Evolutionary conservation across 371 early-diverging fungal genomes (phyloP).

Genomic region (Haplosporangium sp.): DNA sequence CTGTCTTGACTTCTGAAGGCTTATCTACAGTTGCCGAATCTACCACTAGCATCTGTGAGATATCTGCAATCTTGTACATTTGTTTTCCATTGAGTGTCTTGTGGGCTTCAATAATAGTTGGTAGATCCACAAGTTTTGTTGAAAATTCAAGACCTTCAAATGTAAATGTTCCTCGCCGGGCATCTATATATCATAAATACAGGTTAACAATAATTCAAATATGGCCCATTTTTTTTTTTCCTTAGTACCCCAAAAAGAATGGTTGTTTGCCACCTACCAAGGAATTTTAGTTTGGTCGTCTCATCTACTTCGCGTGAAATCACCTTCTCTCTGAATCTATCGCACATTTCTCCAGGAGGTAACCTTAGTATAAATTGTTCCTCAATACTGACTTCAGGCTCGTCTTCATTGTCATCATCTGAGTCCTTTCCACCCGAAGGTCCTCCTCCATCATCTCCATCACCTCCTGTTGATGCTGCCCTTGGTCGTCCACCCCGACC

Average conservation of each 20-base stretch:
- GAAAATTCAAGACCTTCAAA: constrained; percentile 71
- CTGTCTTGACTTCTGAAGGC: constrained; percentile 6
- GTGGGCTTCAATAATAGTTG: constrained; percentile 97
- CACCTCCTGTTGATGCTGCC: background rate
- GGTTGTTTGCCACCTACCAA: constrained; percentile 58
- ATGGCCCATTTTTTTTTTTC: background rate
- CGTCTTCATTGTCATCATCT: constrained; percentile 68
- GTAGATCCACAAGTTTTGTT: constrained; percentile 90
- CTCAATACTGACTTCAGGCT: constrained; percentile 74
- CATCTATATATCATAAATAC: constrained; percentile 60
- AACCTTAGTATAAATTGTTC: constrained; percentile 88
- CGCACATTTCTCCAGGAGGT: constrained; percentile 71
- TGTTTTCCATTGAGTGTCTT: constrained; percentile 96
- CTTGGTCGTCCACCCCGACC: constrained; percentile 6
- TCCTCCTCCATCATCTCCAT: constrained; percentile 22
- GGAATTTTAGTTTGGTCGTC: constrained; percentile 71
- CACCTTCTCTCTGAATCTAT: constrained; percentile 75
- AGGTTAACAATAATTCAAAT: background rate
- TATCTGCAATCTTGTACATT: constrained; percentile 97
- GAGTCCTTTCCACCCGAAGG: constrained; percentile 32
- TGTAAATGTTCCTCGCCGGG: constrained; percentile 75
- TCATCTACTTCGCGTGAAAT: constrained; percentile 76
- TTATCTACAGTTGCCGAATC: constrained; percentile 21
- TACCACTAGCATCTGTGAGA: constrained; percentile 80
- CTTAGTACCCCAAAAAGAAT: background rate